Percentiles rank a stretch among this genome's conserved stretches.
phyloP scores from a whole-genome alignment of 331 rosid genomes.

The Pyrus hybrid region DNA sequence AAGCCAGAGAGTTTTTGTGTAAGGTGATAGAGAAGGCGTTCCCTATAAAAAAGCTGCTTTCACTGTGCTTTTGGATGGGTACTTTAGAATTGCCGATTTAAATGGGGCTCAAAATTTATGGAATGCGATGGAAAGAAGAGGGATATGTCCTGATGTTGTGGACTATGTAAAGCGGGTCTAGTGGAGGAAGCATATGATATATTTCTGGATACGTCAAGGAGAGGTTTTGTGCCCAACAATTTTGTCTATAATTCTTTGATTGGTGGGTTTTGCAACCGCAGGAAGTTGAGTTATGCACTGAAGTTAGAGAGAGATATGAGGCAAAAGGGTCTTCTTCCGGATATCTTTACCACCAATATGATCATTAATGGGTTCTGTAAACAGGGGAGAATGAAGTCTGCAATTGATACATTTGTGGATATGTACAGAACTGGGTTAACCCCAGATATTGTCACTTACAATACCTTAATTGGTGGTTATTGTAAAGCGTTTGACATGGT shows the following conservation, averaged over 20 bases:
- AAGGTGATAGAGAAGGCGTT: constrained; percentile 63
- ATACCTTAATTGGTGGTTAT: constrained; percentile 72
- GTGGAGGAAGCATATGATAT: constrained; percentile 54
- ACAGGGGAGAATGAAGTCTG: constrained; percentile 64
- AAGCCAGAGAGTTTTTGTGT: constrained; percentile 53
- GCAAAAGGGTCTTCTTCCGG: constrained; percentile 67
- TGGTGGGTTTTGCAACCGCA: constrained; percentile 50
- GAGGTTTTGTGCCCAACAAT: constrained; percentile 75
- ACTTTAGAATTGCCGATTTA: constrained; percentile 54
- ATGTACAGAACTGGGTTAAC: constrained; percentile 53
- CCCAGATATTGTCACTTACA: constrained; percentile 71
- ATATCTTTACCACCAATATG: constrained; percentile 63
- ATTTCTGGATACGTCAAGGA: constrained; percentile 49
- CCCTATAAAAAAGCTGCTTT: constrained; percentile 59
- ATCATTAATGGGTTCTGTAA: constrained; percentile 71
- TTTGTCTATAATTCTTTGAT: constrained; percentile 82
- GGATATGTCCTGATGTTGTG: constrained; percentile 70
- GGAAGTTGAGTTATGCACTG: constrained; percentile 58
- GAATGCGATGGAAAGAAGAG: constrained; percentile 67
- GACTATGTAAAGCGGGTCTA: constrained; percentile 61
- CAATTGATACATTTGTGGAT: constrained; percentile 44
- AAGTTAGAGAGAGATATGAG: constrained; percentile 65
- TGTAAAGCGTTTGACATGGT: constrained; percentile 70
- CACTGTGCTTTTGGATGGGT: constrained; percentile 72
- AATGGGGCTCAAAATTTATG: constrained; percentile 61